phyloP scores from a whole-genome alignment of 768 basidiomycete genomes.

The Lactifluus volemus region DNA sequence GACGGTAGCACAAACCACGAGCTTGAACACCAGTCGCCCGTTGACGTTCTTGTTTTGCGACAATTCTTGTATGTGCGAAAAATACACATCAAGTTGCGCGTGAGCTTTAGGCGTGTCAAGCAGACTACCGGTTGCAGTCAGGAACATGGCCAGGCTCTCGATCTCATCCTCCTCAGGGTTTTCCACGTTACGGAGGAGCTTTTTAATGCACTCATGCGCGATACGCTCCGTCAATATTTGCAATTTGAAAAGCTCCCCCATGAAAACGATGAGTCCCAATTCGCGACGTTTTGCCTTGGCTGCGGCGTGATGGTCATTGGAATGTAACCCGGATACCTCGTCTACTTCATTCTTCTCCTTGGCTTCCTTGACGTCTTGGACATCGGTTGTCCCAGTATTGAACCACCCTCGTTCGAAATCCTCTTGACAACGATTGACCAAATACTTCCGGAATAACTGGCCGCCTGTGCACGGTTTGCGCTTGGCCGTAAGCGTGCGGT shows the following conservation, averaged over 20 bases:
- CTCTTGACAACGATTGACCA: slow-evolving; percentile 93
- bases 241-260: slow-evolving; percentile 96
- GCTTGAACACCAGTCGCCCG: slow-evolving; percentile 90
- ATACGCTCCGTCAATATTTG: slow-evolving; percentile 97
- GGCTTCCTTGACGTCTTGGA: slow-evolving; percentile 53
- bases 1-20: slow-evolving; percentile 54
- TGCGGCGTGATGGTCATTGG: slow-evolving; percentile 92
- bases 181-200: slow-evolving; percentile 85
- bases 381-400: slow-evolving; percentile 76
- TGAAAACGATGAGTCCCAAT: slow-evolving; percentile 94
- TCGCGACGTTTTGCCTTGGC: slow-evolving; percentile 97
- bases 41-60: slow-evolving; percentile 64
- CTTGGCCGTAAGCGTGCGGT: slow-evolving; percentile 67
- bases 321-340: slow-evolving; percentile 72
- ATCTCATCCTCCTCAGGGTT: slow-evolving; percentile 98
- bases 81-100: slow-evolving; percentile 88
- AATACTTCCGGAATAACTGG: slow-evolving; percentile 92
- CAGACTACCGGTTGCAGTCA: slow-evolving; percentile 80
- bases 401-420: slow-evolving; percentile 97
- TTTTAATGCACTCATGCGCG: slow-evolving; percentile 98
- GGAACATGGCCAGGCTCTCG: slow-evolving; percentile 87
- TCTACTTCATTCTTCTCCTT: slow-evolving; percentile 26
- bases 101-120: slow-evolving; percentile 78
- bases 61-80: slow-evolving; percentile 81
- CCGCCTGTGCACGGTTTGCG: slow-evolving; percentile 88